These are phyloP conservation scores for Ophiocordyceps camponoti-floridani DNA, from an alignment of 2,329 filamentous ascomycete genomes.

Conservation along the genomic window DNA sequence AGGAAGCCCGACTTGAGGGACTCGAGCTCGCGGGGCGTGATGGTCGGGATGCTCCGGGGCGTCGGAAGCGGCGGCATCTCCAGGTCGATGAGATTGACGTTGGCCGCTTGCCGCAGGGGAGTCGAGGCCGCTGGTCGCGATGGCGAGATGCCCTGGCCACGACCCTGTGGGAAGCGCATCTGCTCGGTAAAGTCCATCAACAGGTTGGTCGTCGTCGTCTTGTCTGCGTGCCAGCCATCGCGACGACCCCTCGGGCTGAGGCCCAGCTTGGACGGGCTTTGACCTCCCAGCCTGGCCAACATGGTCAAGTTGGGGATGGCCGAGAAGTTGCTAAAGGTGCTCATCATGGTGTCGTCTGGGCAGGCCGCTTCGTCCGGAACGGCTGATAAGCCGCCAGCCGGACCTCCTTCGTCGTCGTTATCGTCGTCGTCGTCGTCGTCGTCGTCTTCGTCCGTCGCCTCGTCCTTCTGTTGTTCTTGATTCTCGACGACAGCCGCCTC, in stretches of 20 bases:
- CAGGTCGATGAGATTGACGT: slow-evolving; percentile 46
- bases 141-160: slow-evolving; percentile 10
- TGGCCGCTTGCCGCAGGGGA: slow-evolving; percentile 20
- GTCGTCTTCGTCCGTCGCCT: slow-evolving; percentile 1
- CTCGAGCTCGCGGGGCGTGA: slow-evolving; percentile 84
- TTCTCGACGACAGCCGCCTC: slow-evolving; percentile 41
- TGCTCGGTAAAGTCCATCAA: slow-evolving; percentile 81
- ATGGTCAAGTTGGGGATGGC: slow-evolving; percentile 76
- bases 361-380: slow-evolving; percentile 24
- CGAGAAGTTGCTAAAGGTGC: slow-evolving; percentile 77
- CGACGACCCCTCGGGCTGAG: neutral
- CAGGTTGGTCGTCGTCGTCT: slow-evolving; percentile 51
- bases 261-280: slow-evolving; percentile 38
- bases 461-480: slow-evolving; percentile 37
- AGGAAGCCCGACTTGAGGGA: slow-evolving; percentile 79
- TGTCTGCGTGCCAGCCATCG: slow-evolving; percentile 22
- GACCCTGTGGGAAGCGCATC: slow-evolving; percentile 24
- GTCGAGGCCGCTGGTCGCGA: slow-evolving; percentile 11
- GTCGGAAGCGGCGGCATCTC: slow-evolving; percentile 90
- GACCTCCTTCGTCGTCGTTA: neutral
- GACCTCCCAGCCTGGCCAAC: slow-evolving; percentile 50
- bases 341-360: slow-evolving; percentile 57
- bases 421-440: too few species aligned
- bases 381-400: slow-evolving; percentile 1
- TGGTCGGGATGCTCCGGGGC: slow-evolving; percentile 74